Base-by-base conservation (phyloP, 306 rosid species). In the Carpinus viminea region DNA sequence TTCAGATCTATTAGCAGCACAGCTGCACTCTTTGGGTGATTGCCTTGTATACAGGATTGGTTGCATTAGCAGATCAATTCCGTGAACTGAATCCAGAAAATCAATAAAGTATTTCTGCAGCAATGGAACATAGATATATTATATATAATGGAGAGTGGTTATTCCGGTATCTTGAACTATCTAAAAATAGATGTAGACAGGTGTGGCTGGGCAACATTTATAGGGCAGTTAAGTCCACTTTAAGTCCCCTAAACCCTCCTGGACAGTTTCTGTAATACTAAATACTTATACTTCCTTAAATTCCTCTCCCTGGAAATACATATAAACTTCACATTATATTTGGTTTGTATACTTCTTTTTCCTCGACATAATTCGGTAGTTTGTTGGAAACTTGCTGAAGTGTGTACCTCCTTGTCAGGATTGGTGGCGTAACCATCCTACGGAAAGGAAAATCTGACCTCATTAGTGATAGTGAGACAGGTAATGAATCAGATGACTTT, bases 401-500 rank as follows among this genome's bases (percentile, higher is more conserved):
- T 56, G 77, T 81, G 69, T 68, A 38, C 57, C 17, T 76, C 73
- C 26, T 79, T 82, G 82, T 83, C 93, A 94, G 97, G 88, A 89
- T 92, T 86, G 97, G 97, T 34, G 90, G 93, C 74, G 89, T 94
- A 76, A 90, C 96, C 65, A 86, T 94, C 76, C 90, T 94, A 21
- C 84, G 83, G 85, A 94, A 94, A 79, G 98, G 97, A 83, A 90
- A 86, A 73, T 83, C 85, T 2, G 98, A 93, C 84, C 86, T 93
- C 78, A 86, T 93, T 52, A 90, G 93, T 78, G 96, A 89, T 77
- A 92, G 96, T 62, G 91, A 86, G 80, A 91, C 91, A 77, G 94
- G 97, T 93, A 84, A 16, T 73, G 79, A 80, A 61, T 69, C 66
- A 76, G 62, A 78, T 59, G 74, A 72, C 78, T 69, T 75, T 12